Evolutionary conservation across 78 protist genomes (phyloP).

Genomic region (Dictyostelium citrinum): DNA sequence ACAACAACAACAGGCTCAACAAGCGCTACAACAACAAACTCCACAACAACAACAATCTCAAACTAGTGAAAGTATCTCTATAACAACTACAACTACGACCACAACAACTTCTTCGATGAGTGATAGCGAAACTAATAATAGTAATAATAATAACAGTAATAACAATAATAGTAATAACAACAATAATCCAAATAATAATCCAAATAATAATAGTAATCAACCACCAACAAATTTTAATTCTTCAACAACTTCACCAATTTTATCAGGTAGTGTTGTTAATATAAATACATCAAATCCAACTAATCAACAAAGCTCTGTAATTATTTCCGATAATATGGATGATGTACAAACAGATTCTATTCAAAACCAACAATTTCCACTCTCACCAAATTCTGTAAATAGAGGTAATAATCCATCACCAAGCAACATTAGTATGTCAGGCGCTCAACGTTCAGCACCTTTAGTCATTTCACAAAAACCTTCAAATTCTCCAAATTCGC

Average conservation of each 20-base stretch:
- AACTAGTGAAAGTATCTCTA: too few species aligned
- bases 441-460: background rate
- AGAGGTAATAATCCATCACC: background rate
- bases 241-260: conserved; percentile 4
- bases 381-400: background rate
- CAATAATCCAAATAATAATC: background rate
- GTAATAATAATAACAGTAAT: background rate
- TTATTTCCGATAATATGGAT: background rate
- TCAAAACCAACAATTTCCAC: background rate
- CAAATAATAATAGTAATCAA: background rate
- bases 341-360: background rate
- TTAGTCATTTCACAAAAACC: background rate
- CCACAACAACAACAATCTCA: background rate
- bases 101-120: background rate
- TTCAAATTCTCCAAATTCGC: background rate
- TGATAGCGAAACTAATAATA: background rate
- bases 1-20: conserved; percentile 3
- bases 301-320: background rate
- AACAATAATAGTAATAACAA: background rate
- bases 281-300: background rate
- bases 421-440: background rate
- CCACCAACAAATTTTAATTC: background rate
- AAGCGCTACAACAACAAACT: background rate
- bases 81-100: background rate
- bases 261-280: background rate